A percentile compares a stretch with the other conserved stretches of the same genome.
phyloP scores from a whole-genome alignment of 352 stramenopile species.

The Phytophthora idaei region DNA sequence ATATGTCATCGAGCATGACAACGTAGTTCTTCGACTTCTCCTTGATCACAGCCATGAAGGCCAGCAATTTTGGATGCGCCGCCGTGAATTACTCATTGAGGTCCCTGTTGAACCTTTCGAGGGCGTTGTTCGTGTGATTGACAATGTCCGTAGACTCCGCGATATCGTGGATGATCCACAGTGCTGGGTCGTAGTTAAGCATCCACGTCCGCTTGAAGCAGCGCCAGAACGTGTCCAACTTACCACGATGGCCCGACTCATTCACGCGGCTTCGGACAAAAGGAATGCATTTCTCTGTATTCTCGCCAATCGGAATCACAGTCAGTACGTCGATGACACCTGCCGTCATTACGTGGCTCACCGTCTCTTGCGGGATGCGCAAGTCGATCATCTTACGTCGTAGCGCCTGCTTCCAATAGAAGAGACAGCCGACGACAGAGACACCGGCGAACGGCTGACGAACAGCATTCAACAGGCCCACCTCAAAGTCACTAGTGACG shows the following conservation, averaged over 20 bases:
- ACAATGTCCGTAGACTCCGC: background rate
- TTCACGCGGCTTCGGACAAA: slow-evolving; percentile 1
- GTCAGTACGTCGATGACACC: slow-evolving; percentile 5
- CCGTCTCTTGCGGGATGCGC: background rate
- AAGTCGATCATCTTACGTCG: slow-evolving; percentile 7
- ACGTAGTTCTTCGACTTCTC: background rate
- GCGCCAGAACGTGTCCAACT: background rate
- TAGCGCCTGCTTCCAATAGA: slow-evolving; percentile 4
- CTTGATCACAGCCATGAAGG: no score
- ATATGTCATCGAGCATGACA: background rate
- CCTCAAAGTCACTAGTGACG: background rate
- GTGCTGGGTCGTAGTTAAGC: background rate
- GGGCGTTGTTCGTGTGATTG: background rate
- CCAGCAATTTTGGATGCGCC: slow-evolving; percentile 1
- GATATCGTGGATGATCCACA: background rate
- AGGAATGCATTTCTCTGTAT: background rate
- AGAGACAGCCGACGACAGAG: no score
- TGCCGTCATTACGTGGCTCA: background rate
- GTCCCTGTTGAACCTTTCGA: no score
- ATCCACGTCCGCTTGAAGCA: slow-evolving; percentile 2
- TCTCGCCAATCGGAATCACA: slow-evolving; percentile 3
- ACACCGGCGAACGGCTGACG: slow-evolving; percentile 3
- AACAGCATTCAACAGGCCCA: background rate
- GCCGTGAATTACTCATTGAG: slow-evolving; percentile 5
- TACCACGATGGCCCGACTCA: background rate